Base-by-base conservation (phyloP, 2,329 filamentous ascomycete genomes). In the Fusarium newnesense region DNA sequence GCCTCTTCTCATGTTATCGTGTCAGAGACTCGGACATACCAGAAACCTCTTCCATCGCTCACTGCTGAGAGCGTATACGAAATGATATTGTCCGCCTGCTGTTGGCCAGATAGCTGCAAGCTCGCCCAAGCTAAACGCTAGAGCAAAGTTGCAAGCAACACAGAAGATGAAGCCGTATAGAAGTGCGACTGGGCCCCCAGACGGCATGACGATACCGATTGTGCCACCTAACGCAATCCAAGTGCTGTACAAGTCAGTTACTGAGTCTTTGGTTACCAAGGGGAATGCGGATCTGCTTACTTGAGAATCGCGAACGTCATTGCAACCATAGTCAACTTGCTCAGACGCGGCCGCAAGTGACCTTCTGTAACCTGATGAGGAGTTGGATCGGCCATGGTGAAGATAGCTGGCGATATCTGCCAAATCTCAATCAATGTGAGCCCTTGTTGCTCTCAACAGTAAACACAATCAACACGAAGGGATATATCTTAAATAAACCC, bases 271-370 rank as follows among this genome's bases (percentile, higher is more conserved):
- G 4, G 5, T 7, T 7, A 5, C 1, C 2, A 42, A n/a, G 1
- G 10, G 15, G 1, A 10, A 7, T 24, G 16, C 15, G 12, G 16
- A 24, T 24, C 8, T 32, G 7, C 53, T 44, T 24, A 56, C 53
- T 57, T 57, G n/a, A 57, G 53, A 46, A 57, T 57, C 3, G 53
- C 53, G 4, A 57, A 57, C 9, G 53, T 57, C 53, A 57, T 57
- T 26, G 53, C 53, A 7, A 57, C 53, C 53, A 57, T 57, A 11
- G 53, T 46, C 53, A 57, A 24, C 53, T 46, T 57, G 37, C 53
- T 57, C 26, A 57, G 36, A n/a, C 53, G 53, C 9, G 53, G 53
- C 16, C 53, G 53, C 37, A 57, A 21, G n/a, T 57, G 53, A 9
- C 53, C 53, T 46, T 44, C 37, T 11, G 37, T 46, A 4, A 46